Evolutionary conservation across 2,329 filamentous ascomycete genomes (phyloP).

Genomic region (Nemania sp.): DNA sequence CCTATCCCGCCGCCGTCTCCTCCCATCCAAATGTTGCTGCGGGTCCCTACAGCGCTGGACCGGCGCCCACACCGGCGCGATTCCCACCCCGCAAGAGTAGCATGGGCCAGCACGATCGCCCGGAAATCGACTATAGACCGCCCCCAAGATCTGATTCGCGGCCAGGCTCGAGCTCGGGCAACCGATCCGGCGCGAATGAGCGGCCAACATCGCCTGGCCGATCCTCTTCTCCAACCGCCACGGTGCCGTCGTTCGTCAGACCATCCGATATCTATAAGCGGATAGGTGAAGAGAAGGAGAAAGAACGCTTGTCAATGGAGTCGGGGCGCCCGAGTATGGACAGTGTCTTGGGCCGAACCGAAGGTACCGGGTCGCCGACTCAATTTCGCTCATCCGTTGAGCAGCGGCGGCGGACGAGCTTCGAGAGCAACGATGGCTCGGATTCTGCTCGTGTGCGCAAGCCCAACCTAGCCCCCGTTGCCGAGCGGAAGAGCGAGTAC

Average conservation of each 20-base stretch:
- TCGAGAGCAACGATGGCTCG: constrained; percentile 42
- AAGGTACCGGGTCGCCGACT: constrained; percentile 30
- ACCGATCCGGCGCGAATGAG: constrained; percentile 41
- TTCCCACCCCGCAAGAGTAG: constrained; percentile 67
- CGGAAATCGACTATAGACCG: constrained; percentile 29
- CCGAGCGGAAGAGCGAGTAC: constrained; percentile 63
- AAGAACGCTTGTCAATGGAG: constrained; percentile 59
- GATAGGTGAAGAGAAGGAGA: constrained; percentile 66
- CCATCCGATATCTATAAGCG: constrained; percentile 79
- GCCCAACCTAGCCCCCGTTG: constrained; percentile 55
- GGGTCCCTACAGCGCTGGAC: constrained; percentile 30
- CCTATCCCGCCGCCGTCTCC: constrained; percentile 13
- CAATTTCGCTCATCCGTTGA: constrained; percentile 30
- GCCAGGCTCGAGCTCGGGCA: constrained; percentile 34
- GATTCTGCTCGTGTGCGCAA: constrained; percentile 43
- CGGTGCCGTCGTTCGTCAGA: constrained; percentile 66
- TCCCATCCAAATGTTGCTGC: constrained; percentile 30
- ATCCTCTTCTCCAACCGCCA: constrained; percentile 42
- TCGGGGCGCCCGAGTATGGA: constrained; percentile 61
- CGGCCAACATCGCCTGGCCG: constrained; percentile 46
- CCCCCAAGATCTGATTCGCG: constrained; percentile 34
- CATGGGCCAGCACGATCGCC: constrained; percentile 51
- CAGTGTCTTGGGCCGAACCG: constrained; percentile 43
- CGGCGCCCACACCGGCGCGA: constrained; percentile 41
- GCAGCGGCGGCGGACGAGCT: constrained; percentile 32